A percentile compares a stretch with the other conserved stretches of the same genome.
These are phyloP conservation scores for Extremus antarcticus DNA, from an alignment of 495 filamentous ascomycete species.

Conservation along the genomic window DNA sequence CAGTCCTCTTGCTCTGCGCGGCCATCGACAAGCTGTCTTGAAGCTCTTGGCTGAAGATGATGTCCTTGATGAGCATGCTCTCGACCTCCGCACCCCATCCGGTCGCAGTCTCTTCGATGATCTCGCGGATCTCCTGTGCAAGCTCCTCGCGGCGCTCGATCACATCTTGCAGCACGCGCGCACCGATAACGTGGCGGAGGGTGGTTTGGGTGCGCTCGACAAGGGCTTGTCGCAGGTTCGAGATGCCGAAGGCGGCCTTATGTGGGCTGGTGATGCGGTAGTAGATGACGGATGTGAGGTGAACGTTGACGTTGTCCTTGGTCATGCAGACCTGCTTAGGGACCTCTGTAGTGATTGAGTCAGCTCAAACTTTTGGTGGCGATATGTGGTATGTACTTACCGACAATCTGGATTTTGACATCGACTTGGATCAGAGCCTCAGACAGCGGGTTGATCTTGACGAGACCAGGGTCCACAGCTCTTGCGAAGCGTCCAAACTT, in stretches of 20 bases:
- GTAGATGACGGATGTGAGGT: conserved; percentile 96
- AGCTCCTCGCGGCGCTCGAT: conserved; percentile 98
- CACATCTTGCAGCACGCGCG: conserved; percentile 92
- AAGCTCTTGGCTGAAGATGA: conserved; percentile 91
- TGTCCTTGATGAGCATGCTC: conserved; percentile 98
- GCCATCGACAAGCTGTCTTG: conserved; percentile 99
- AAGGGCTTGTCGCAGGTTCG: conserved; percentile 87
- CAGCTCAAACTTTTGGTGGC: conserved; percentile 1
- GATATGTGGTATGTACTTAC: conserved; percentile 32
- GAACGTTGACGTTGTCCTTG: conserved; percentile 92
- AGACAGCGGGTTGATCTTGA: conserved; percentile 95
- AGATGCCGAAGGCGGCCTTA: conserved; percentile 94
- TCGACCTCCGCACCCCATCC: conserved; percentile 96
- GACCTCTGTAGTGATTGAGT: conserved; percentile 49
- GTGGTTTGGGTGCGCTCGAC: conserved; percentile 98
- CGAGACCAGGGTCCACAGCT: conserved; percentile 91
- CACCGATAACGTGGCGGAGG: conserved; percentile 91
- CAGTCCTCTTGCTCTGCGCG: conserved; percentile 97
- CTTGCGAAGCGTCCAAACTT: conserved; percentile 95
- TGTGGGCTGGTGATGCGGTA: conserved; percentile 94
- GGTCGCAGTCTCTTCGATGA: conserved; percentile 88
- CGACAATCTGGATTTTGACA: conserved; percentile 97
- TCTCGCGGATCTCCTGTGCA: conserved; percentile 85
- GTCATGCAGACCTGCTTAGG: conserved; percentile 98
- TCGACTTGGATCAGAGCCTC: conserved; percentile 86